Conservation (phyloP, 2,329 filamentous ascomycete species). For the Arthroderma sp. region DNA sequence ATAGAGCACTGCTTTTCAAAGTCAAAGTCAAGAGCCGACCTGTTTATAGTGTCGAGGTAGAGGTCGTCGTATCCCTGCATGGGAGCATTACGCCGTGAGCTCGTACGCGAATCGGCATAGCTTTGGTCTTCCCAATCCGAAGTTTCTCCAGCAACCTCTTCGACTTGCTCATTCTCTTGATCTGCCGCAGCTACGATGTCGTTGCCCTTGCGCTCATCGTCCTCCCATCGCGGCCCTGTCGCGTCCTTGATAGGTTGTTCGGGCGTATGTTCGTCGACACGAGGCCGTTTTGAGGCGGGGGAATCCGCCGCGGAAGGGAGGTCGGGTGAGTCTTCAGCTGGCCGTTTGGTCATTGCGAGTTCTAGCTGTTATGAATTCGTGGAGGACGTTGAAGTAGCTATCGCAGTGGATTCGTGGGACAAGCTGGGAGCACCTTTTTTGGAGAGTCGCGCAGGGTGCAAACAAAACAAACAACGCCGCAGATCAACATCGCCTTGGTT, state of each 20-base stretch:
- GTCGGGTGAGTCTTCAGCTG: constrained; percentile 32
- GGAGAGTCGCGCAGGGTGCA: constrained; percentile 8
- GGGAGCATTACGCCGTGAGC: constrained; percentile 57
- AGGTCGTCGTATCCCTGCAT: constrained; percentile 85
- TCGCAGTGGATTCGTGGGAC: too few species aligned
- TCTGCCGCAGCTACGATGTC: constrained; percentile 46
- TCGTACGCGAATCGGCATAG: constrained; percentile 24
- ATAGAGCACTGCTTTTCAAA: constrained; percentile 98
- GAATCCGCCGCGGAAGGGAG: constrained; percentile 22
- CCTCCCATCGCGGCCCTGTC: constrained; percentile 21
- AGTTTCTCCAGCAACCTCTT: constrained; percentile 20
- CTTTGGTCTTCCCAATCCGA: constrained; percentile 17
- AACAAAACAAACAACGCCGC: constrained; percentile 9
- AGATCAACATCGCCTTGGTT: too few species aligned
- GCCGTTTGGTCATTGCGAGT: constrained; percentile 33
- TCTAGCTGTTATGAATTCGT: too few species aligned
- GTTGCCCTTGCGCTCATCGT: constrained; percentile 24
- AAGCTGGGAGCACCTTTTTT: background rate
- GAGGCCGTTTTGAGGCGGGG: constrained; percentile 33
- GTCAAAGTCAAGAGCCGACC: constrained; percentile 87
- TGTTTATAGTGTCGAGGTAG: constrained; percentile 94
- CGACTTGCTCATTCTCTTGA: constrained; percentile 49
- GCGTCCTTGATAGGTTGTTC: background rate
- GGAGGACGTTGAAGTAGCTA: background rate
- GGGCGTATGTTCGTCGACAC: constrained; percentile 19